A percentile compares a stretch with the other conserved stretches of the same genome.
phyloP scores from a whole-genome alignment of 306 rosid species.

The Sindora glabra region DNA sequence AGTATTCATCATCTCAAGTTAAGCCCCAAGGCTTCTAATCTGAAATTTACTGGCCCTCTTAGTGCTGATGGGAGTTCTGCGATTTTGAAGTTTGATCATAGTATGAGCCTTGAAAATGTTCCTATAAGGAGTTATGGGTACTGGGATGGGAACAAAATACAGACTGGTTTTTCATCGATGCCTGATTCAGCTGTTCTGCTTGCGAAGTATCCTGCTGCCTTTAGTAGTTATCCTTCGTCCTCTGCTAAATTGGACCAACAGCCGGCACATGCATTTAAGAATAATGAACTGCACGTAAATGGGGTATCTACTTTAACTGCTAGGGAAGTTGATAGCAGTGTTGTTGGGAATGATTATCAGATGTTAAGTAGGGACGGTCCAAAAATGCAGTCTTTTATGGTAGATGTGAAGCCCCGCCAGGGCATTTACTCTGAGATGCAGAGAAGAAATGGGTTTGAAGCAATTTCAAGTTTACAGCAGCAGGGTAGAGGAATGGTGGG shows the following conservation, averaged over 20 bases:
- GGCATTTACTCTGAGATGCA: conserved; percentile 59
- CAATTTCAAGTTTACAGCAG: conserved; percentile 62
- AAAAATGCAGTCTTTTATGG: conserved; percentile 58
- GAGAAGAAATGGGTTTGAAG: conserved; percentile 59
- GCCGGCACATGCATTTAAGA: conserved; percentile 45
- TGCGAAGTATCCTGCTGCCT: conserved; percentile 87
- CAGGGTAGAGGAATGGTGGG: conserved; percentile 71
- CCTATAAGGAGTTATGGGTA: conserved; percentile 47
- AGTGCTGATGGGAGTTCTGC: conserved; percentile 42
- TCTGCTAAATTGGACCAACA: conserved; percentile 50
- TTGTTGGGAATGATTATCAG: conserved; percentile 63
- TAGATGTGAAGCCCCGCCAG: conserved; percentile 56
- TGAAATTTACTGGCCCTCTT: conserved; percentile 38
- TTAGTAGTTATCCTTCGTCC: conserved; percentile 43
- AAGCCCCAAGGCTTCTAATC: conserved; percentile 38
- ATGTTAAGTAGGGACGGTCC: conserved; percentile 47
- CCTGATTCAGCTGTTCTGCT: conserved; percentile 75
- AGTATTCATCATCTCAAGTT: conserved; percentile 28
- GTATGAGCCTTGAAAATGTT: conserved; percentile 53
- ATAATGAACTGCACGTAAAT: conserved; percentile 41
- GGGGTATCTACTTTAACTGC: conserved; percentile 39
- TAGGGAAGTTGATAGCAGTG: conserved; percentile 45
- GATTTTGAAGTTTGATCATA: conserved; percentile 47
- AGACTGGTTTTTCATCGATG: conserved; percentile 45
- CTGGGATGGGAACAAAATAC: conserved; percentile 76